Percentiles rank a stretch among this genome's conserved stretches.
Conservation (phyloP, 805 yeast species). For the Priceomyces melissophilus region DNA sequence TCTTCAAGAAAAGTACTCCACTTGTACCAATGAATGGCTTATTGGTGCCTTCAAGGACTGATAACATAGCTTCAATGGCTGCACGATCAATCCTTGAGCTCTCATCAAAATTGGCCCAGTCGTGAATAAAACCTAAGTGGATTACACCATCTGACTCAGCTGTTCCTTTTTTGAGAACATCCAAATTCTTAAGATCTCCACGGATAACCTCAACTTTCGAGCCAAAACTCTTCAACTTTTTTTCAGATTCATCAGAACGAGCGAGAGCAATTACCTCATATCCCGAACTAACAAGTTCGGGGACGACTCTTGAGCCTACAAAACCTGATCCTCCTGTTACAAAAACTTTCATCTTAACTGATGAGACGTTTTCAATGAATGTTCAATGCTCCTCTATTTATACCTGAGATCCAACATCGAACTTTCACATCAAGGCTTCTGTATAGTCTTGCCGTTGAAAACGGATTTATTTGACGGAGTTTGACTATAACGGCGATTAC, state of each 20-base stretch:
- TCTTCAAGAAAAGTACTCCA: neutral
- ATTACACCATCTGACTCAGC: constrained; percentile 29
- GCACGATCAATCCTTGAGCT: constrained; percentile 16
- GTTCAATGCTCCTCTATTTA: no score
- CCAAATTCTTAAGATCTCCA: constrained; percentile 28
- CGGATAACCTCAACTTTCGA: constrained; percentile 14
- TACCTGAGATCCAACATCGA: no score
- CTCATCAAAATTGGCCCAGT: constrained; percentile 16
- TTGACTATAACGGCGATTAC: no score
- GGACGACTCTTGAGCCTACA: constrained; percentile 50
- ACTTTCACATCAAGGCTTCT: no score
- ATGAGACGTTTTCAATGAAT: no score
- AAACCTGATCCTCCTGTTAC: constrained; percentile 57
- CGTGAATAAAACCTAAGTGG: constrained; percentile 33
- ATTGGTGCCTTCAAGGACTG: constrained; percentile 22
- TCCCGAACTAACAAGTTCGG: constrained; percentile 33
- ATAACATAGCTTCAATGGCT: constrained; percentile 21
- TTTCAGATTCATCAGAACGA: constrained; percentile 45
- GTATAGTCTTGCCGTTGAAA: no score
- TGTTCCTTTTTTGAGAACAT: constrained; percentile 21
- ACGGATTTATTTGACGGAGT: no score
- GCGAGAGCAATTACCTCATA: constrained; percentile 53
- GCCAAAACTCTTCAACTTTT: constrained; percentile 22
- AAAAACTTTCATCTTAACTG: constrained; percentile 30
- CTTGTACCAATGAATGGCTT: constrained; percentile 17